A percentile compares a stretch with the other conserved stretches of the same genome.
These are phyloP conservation scores for Paracoccidioides brasiliensis DNA, from an alignment of 2,329 filamentous ascomycete species.

Conservation along the genomic window DNA sequence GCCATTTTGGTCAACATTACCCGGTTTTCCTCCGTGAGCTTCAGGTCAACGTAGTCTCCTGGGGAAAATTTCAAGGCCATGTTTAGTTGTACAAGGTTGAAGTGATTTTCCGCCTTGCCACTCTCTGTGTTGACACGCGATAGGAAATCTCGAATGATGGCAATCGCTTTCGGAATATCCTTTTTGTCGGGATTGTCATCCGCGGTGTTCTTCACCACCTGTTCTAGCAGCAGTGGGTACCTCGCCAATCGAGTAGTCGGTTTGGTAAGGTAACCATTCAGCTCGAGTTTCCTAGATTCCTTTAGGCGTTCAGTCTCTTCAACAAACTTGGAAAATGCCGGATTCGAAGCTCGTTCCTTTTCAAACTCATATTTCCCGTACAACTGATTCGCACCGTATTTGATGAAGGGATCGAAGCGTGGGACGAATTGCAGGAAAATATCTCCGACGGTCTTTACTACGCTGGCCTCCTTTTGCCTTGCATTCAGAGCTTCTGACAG, in stretches of 20 bases:
- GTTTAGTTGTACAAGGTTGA: constrained; percentile 85
- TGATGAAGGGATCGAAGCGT: constrained; percentile 89
- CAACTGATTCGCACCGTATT: constrained; percentile 88
- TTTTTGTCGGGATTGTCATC: constrained; percentile 80
- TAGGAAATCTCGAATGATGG: constrained; percentile 73
- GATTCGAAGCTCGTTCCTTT: constrained; percentile 79
- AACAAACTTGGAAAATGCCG: constrained; percentile 76
- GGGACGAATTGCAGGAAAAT: constrained; percentile 88
- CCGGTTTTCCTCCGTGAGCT: constrained; percentile 83
- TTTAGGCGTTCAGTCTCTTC: constrained; percentile 93
- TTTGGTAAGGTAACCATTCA: constrained; percentile 96
- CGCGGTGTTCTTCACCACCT: constrained; percentile 81
- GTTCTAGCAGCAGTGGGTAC: constrained; percentile 84
- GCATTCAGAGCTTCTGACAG: constrained; percentile 81
- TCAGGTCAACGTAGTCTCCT: constrained; percentile 83
- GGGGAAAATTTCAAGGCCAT: constrained; percentile 82
- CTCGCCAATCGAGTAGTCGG: constrained; percentile 88
- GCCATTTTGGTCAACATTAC: constrained; percentile 89
- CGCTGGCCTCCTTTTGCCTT: constrained; percentile 76
- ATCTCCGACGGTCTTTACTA: constrained; percentile 82
- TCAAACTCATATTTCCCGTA: constrained; percentile 98
- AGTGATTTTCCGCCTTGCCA: constrained; percentile 93
- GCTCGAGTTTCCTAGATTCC: constrained; percentile 88
- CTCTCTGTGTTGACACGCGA: constrained; percentile 86
- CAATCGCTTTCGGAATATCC: constrained; percentile 81